Evolutionary conservation across 768 basidiomycete genomes (phyloP).

Genomic region (Boletales sp.): DNA sequence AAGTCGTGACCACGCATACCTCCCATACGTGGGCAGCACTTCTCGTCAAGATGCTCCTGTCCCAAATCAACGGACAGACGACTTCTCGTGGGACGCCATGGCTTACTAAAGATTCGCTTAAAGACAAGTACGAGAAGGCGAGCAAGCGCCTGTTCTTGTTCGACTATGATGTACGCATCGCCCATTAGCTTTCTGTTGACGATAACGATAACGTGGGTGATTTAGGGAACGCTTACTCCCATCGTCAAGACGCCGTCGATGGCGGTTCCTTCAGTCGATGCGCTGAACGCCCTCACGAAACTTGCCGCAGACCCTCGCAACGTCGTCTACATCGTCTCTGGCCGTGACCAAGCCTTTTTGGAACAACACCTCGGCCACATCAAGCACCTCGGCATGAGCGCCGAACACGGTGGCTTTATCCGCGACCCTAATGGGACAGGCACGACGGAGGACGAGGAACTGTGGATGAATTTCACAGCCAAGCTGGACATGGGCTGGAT

Average conservation of each 20-base stretch:
- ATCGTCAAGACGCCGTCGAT: constrained; percentile 93
- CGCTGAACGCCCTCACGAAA: constrained; percentile 68
- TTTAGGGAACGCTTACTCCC: constrained; percentile 89
- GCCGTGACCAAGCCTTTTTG: constrained; percentile 89
- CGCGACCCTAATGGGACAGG: constrained; percentile 47
- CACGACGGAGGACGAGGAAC: constrained; percentile 20
- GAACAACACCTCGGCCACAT: constrained; percentile 90
- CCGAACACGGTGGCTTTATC: constrained; percentile 95
- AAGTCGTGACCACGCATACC: constrained; percentile 88
- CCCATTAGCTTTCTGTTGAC: not conserved
- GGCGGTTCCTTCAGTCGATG: constrained; percentile 73
- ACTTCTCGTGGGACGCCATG: constrained; percentile 83
- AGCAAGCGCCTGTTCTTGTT: constrained; percentile 88
- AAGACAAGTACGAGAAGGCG: constrained; percentile 59
- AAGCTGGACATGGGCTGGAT: constrained; percentile 97
- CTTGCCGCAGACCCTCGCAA: constrained; percentile 82
- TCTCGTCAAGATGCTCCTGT: constrained; percentile 83
- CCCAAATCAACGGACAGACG: constrained; percentile 74
- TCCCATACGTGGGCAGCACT: constrained; percentile 94
- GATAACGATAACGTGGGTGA: constrained; percentile 1
- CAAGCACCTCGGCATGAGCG: constrained; percentile 79
- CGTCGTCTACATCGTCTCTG: constrained; percentile 95
- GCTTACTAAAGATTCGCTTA: constrained; percentile 61
- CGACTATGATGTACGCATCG: constrained; percentile 82
- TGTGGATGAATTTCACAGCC: constrained; percentile 88